These are phyloP conservation scores for Mycena epipterygia DNA, from an alignment of 768 basidiomycete genomes.

Conservation along the genomic window DNA sequence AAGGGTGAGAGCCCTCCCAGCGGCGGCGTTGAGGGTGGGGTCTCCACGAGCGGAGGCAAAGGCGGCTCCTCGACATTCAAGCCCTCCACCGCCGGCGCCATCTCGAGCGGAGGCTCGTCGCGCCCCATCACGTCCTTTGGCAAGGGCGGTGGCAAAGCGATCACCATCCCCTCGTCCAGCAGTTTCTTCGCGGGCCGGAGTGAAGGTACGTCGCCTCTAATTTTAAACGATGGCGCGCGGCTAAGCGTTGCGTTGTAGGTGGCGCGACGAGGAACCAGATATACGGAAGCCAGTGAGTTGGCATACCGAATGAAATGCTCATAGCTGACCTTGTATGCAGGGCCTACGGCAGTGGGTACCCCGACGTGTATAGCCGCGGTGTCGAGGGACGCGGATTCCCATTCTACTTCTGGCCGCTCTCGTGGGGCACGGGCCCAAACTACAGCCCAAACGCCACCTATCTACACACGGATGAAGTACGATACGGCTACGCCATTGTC, in stretches of 20 bases:
- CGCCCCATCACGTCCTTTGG: background rate
- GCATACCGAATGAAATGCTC: background rate
- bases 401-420: slow-evolving; percentile 76
- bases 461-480: slow-evolving; percentile 56
- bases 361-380: slow-evolving; percentile 59
- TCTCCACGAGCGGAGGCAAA: no score
- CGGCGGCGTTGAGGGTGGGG: no score
- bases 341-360: slow-evolving; percentile 75
- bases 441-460: slow-evolving; percentile 42
- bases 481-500: background rate
- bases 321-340: slow-evolving; percentile 44
- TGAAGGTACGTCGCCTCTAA: slow-evolving; percentile 23
- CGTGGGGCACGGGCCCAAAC: slow-evolving; percentile 54
- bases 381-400: slow-evolving; percentile 68
- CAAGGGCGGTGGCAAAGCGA: slow-evolving; percentile 41
- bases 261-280: slow-evolving; percentile 63
- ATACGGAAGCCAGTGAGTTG: slow-evolving; percentile 60
- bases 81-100: no score
- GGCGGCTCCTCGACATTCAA: no score
- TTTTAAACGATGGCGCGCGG: background rate
- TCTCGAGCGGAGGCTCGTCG: background rate
- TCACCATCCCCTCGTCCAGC: slow-evolving; percentile 53
- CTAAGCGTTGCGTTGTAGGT: slow-evolving; percentile 44
- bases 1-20: no score
- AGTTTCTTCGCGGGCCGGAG: slow-evolving; percentile 55